A percentile compares a stretch with the other conserved stretches of the same genome.
These are phyloP conservation scores for Aquanectria penicillioides DNA, from an alignment of 2,329 filamentous ascomycete species.

Conservation along the genomic window DNA sequence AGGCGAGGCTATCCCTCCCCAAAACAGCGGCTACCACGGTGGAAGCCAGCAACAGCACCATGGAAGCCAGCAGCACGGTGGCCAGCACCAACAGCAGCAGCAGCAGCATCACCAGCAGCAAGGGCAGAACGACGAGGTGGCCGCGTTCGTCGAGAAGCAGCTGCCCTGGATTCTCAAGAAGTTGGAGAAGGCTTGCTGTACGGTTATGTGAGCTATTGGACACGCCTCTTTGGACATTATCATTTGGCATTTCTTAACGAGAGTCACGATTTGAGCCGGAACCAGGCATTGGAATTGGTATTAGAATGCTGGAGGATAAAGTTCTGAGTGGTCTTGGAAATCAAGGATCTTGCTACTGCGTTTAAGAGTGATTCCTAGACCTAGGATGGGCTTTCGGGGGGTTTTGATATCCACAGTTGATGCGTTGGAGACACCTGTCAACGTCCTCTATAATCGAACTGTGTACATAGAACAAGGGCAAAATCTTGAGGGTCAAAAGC, in stretches of 20 bases:
- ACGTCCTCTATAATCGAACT: conserved; percentile 14
- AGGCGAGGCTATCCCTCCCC: conserved; percentile 66
- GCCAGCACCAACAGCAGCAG: conserved; percentile 56
- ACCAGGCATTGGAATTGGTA: not conserved
- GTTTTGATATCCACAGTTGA: conserved; percentile 10
- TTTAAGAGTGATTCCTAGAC: not conserved
- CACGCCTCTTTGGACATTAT: conserved; percentile 14
- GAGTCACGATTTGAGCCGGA: not conserved
- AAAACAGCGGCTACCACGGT: conserved; percentile 49
- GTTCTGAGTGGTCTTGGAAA: conserved; percentile 10
- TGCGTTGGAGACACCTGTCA: conserved; percentile 25
- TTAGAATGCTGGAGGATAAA: not conserved
- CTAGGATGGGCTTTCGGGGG: conserved; percentile 19
- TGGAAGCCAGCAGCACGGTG: conserved; percentile 52
- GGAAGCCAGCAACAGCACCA: conserved; percentile 54
- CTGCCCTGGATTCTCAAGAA: conserved; percentile 70
- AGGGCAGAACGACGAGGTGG: conserved; percentile 63
- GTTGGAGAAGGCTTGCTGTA: conserved; percentile 76
- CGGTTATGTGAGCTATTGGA: conserved; percentile 70
- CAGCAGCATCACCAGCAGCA: conserved; percentile 56
- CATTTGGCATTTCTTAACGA: conserved; percentile 22
- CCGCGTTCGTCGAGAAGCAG: conserved; percentile 68
- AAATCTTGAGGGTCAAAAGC: no score
- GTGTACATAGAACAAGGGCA: not conserved
- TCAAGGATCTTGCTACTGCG: not conserved